Evolutionary conservation across 78 protist species (phyloP), one percentile per base, ranked within the genome.

Genomic region (Dictyostelium purpureum): DNA sequence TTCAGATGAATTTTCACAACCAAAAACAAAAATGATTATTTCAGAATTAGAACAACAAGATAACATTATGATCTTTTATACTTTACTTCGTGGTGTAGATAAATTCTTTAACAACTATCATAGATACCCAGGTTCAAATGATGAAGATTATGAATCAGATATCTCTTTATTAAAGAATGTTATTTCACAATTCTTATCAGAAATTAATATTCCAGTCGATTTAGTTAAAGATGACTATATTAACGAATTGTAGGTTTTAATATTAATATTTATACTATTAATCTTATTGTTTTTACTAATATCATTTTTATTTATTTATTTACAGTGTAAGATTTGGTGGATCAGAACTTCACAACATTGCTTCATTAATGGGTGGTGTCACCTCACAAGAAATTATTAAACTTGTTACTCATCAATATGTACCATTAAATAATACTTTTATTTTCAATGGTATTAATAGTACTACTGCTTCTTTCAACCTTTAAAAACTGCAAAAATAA

Each of bases 341-440:
- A 2, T 47, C 69, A 31, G 98, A 97, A 85, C n/a, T 96, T 59
- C 98, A 97, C 79, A 65, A 54, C 16, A 49, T 97, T 28, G 90
- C 97, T 10, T 94, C 98, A 4, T 57, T 94, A 42, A 35, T 97
- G 49, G 98, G 98, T n/a, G 98, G 98, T 67, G 57, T 97, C 10
- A 94, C 88, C 6, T 75, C 96, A 31, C 97, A 95, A 71, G 98
- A 97, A 74, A 88, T 93, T 33, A 77, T 95, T 93, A 97, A 97
- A 90, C 47, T 96, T 19, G 38, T 96, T 49, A 93, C 95, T 26
- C 92, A 69, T 37, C 97, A 96, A 71, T 97, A 87, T 69, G 91
- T 95, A n/a, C 98, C 98, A 45, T 57, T 96, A 45, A 79, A 88
- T 71, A 90, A 94, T 78, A 89, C 97, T 33, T 94, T 83, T 59